These are phyloP conservation scores for Fusarium praegraminearum DNA, from an alignment of 2,329 filamentous ascomycete species.

Conservation along the genomic window DNA sequence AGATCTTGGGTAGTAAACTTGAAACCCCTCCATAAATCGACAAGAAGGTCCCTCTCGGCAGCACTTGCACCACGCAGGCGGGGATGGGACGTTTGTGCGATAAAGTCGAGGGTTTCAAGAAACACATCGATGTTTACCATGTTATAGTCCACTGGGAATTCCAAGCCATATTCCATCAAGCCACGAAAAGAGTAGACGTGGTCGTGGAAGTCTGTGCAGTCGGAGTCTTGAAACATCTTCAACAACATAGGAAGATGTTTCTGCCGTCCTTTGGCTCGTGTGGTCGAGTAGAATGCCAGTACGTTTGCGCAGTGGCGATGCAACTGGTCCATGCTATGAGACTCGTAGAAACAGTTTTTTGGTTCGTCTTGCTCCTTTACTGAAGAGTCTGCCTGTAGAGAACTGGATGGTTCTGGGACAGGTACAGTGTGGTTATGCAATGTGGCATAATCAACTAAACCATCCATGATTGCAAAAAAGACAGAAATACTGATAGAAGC, in stretches of 20 bases:
- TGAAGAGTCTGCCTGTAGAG: not conserved
- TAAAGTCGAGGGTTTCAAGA: not conserved
- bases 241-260: not conserved
- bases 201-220: not conserved
- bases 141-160: not conserved
- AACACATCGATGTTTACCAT: not conserved
- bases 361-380: not conserved
- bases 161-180: not conserved
- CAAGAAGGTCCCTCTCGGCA: not conserved
- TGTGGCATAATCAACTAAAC: not conserved
- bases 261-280: fast-evolving
- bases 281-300: not conserved
- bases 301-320: not conserved
- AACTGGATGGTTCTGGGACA: fast-evolving
- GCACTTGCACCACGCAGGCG: not conserved
- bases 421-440: not conserved
- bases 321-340: not conserved
- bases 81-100: not conserved
- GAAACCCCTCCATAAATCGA: not conserved
- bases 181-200: constrained; percentile 1
- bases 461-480: not conserved
- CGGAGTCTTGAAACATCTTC: not conserved
- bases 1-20: not conserved
- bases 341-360: not conserved
- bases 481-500: not conserved